Evolutionary conservation across 1,139 yeast genomes (phyloP).

Genomic region (Yamadazyma membranifaciens): DNA sequence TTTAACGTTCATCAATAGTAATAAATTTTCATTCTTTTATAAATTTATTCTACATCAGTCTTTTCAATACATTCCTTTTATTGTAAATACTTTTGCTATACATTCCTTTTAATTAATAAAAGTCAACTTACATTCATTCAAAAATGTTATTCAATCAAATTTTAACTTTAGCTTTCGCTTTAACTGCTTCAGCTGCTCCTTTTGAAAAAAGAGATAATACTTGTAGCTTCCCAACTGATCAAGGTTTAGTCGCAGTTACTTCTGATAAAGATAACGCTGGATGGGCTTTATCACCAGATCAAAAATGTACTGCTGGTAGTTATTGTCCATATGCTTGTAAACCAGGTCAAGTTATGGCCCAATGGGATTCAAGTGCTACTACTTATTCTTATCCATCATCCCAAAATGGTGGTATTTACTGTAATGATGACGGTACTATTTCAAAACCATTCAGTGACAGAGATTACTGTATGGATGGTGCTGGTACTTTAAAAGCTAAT

Average conservation of each 20-base stretch:
- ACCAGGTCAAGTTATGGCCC: slow-evolving; percentile 78
- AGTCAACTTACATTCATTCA: background rate
- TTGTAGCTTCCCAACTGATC: slow-evolving; percentile 65
- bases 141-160: slow-evolving; percentile 20
- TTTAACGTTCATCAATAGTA: slow-evolving; percentile 1
- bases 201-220: slow-evolving; percentile 35
- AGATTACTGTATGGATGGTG: slow-evolving; percentile 73
- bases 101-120: too few relatives aligned
- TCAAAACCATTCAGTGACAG: slow-evolving; percentile 59
- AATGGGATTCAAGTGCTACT: slow-evolving; percentile 67
- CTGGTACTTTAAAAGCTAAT: slow-evolving; percentile 63
- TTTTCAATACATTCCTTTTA: slow-evolving; percentile 6
- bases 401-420: slow-evolving; percentile 77
- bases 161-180: slow-evolving; percentile 18
- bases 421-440: slow-evolving; percentile 67
- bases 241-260: slow-evolving; percentile 69
- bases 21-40: slow-evolving; percentile 1
- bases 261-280: slow-evolving; percentile 62
- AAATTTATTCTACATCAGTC: background rate
- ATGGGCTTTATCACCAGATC: slow-evolving; percentile 86
- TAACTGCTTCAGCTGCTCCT: slow-evolving; percentile 27
- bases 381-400: slow-evolving; percentile 67
- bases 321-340: slow-evolving; percentile 91
- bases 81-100: background rate
- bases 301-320: slow-evolving; percentile 65